A percentile compares a stretch with the other conserved stretches of the same genome.
Conservation (phyloP, 75 land plant genomes). For the Isoetes taiwanensis region DNA sequence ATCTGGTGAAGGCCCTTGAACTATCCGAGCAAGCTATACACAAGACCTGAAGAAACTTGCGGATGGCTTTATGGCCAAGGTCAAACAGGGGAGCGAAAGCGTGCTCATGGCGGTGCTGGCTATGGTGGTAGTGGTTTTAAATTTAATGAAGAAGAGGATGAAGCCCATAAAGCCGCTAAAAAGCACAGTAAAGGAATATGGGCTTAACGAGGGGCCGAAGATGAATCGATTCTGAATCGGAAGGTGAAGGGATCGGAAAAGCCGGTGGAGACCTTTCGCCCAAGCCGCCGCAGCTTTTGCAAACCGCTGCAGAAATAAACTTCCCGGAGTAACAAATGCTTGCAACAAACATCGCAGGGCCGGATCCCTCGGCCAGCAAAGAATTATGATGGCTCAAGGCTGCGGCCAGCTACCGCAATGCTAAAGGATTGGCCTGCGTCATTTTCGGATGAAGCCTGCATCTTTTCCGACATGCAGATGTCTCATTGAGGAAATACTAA, state of each 20-base stretch:
- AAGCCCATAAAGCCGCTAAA: constrained; percentile 89
- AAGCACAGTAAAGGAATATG: constrained; percentile 99
- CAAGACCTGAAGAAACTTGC: constrained; percentile 86
- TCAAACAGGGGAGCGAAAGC: constrained; percentile 84
- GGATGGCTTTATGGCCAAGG: constrained; percentile 86
- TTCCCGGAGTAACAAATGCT: no score
- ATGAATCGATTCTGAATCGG: constrained; percentile 82
- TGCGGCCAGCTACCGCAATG: no score
- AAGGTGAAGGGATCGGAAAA: constrained; percentile 78
- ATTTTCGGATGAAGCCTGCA: no score
- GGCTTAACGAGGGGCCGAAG: constrained; percentile 72
- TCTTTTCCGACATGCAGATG: no score
- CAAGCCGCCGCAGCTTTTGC: constrained; percentile 56
- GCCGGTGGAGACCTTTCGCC: constrained; percentile 69
- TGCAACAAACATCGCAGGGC: no score
- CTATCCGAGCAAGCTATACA: constrained; percentile 85
- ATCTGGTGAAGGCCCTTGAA: constrained; percentile 88
- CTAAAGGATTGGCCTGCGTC: no score
- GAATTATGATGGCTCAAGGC: no score
- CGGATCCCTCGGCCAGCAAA: no score
- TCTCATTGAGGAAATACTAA: background rate
- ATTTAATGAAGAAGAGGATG: constrained; percentile 98
- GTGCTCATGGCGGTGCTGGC: constrained; percentile 91
- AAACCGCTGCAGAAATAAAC: no score
- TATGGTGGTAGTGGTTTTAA: constrained; percentile 99